These are phyloP conservation scores for Fragaria ananassa DNA, from an alignment of 306 rosid genomes.

Conservation along the genomic window DNA sequence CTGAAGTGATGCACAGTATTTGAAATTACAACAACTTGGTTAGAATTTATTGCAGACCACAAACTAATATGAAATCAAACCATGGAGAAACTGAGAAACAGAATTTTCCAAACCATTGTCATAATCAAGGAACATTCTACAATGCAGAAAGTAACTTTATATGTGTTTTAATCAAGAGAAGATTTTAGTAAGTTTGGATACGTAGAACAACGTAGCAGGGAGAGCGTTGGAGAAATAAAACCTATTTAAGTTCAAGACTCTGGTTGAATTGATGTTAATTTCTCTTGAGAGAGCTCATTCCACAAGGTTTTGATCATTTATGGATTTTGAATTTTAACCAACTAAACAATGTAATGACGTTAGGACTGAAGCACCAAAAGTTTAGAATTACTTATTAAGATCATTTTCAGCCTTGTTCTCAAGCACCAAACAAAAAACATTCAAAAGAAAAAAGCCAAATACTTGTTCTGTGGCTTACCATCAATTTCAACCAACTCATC, in stretches of 20 bases:
- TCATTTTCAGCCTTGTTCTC: neutral
- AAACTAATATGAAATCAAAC: neutral
- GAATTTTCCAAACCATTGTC: neutral
- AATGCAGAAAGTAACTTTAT: neutral
- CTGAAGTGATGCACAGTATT: constrained; percentile 37
- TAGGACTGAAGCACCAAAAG: neutral
- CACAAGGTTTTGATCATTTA: neutral
- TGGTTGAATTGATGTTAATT: neutral
- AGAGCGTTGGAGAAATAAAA: neutral
- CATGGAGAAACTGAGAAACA: neutral
- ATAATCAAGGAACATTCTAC: neutral
- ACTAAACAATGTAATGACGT: neutral
- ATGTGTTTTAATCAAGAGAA: too few species aligned
- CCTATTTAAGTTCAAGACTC: neutral
- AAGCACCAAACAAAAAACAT: neutral
- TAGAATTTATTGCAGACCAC: neutral
- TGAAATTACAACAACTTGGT: constrained; percentile 5
- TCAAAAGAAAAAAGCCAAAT: neutral
- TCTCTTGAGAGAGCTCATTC: neutral
- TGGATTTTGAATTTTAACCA: neutral
- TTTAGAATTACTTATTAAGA: too few species aligned
- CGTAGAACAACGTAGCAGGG: neutral
- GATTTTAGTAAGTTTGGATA: neutral
- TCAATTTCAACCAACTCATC: constrained; percentile 91
- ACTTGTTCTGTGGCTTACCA: constrained; percentile 40